These are phyloP conservation scores for Yamadazyma songkhlaensis DNA, from an alignment of 1,139 yeast genomes.

Conservation along the genomic window DNA sequence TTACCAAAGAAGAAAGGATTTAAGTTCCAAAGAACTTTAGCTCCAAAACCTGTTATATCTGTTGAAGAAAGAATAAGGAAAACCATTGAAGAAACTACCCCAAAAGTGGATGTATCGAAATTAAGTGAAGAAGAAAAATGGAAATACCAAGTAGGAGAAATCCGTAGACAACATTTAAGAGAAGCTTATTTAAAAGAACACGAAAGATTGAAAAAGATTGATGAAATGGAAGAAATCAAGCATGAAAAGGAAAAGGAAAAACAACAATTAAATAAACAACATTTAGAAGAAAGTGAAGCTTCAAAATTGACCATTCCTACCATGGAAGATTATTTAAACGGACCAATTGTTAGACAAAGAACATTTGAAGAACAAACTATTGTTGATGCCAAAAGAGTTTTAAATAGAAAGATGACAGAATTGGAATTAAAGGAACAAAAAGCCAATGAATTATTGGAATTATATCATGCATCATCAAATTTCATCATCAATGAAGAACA, in stretches of 20 bases:
- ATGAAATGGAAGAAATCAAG: conserved; percentile 30
- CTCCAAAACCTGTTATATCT: conserved; percentile 52
- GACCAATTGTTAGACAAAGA: conserved; percentile 70
- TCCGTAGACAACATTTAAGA: conserved; percentile 69
- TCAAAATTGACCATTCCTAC: conserved; percentile 76
- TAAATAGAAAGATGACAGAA: conserved; percentile 35
- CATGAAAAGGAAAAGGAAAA: conserved; percentile 23
- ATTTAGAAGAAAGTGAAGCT: conserved; percentile 47
- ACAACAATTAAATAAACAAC: conserved; percentile 15
- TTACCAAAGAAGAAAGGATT: conserved; percentile 66
- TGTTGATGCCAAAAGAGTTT: conserved; percentile 38
- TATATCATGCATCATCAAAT: conserved; percentile 68
- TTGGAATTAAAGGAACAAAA: conserved; percentile 38
- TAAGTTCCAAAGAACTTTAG: conserved; percentile 36
- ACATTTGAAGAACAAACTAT: conserved; percentile 61
- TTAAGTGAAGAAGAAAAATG: conserved; percentile 51
- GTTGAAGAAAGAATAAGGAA: conserved; percentile 56
- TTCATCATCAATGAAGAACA: conserved; percentile 67
- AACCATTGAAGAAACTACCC: conserved; percentile 44
- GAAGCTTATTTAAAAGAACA: conserved; percentile 68
- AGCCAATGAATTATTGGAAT: conserved; percentile 57
- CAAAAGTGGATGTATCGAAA: conserved; percentile 33
- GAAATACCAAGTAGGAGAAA: conserved; percentile 56
- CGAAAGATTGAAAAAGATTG: conserved; percentile 41
- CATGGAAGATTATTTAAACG: conserved; percentile 61